A percentile compares a stretch with the other conserved stretches of the same genome.
These are phyloP conservation scores for Lithohypha guttulata DNA, from an alignment of 2,329 filamentous ascomycete genomes.

Conservation along the genomic window DNA sequence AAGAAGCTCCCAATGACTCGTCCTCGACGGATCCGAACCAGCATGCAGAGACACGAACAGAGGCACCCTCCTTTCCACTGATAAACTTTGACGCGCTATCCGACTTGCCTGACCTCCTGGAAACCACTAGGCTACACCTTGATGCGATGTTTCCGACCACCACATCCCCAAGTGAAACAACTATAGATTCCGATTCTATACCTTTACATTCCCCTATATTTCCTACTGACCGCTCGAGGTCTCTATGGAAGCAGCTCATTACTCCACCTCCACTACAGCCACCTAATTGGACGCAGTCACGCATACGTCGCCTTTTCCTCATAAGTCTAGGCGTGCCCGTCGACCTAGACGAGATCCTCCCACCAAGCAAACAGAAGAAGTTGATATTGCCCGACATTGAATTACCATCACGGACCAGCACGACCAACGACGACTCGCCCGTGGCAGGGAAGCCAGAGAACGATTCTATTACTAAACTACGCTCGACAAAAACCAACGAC, in stretches of 20 bases:
- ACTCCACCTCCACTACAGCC: slow-evolving; percentile 89
- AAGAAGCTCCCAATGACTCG: slow-evolving; percentile 33
- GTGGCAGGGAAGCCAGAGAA: slow-evolving; percentile 13
- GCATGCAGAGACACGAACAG: slow-evolving; percentile 23
- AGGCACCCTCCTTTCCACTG: slow-evolving; percentile 18
- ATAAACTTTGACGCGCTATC: slow-evolving; percentile 46
- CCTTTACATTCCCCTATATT: slow-evolving; percentile 50
- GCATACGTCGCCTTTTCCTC: slow-evolving; percentile 86
- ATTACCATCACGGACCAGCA: slow-evolving; percentile 43
- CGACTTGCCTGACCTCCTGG: slow-evolving; percentile 32
- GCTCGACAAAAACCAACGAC: slow-evolving; percentile 27
- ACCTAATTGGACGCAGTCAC: slow-evolving; percentile 94
- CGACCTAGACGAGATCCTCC: slow-evolving; percentile 92
- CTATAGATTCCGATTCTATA: slow-evolving; percentile 31
- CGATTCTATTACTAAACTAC: slow-evolving; percentile 22
- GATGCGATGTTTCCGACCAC: slow-evolving; percentile 36
- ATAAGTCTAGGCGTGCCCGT: slow-evolving; percentile 93
- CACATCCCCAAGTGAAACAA: slow-evolving; percentile 24
- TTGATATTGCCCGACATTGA: slow-evolving; percentile 77
- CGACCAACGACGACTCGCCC: slow-evolving; percentile 44
- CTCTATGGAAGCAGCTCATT: slow-evolving; percentile 91
- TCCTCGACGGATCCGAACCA: slow-evolving; percentile 16
- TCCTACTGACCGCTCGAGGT: slow-evolving; percentile 74
- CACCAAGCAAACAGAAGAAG: slow-evolving; percentile 96
- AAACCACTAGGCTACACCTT: slow-evolving; percentile 30